These are phyloP conservation scores for Pyrrhoderma noxium DNA, from an alignment of 1,284 basidiomycete genomes.

Conservation along the genomic window DNA sequence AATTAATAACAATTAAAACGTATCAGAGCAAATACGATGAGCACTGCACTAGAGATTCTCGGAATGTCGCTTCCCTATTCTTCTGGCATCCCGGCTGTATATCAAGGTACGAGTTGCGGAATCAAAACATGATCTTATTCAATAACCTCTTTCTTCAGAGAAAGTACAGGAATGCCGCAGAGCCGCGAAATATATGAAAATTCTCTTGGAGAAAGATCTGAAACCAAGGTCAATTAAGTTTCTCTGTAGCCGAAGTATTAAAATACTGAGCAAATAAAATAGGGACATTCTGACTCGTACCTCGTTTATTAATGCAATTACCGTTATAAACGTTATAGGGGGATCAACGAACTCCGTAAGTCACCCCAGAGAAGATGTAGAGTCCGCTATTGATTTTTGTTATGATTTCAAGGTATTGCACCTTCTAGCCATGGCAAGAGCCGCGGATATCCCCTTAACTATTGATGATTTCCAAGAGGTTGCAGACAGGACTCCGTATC, in stretches of 20 bases:
- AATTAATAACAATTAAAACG: background rate
- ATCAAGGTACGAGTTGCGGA: constrained; percentile 43
- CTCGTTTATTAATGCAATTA: constrained; percentile 90
- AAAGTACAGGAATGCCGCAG: constrained; percentile 82
- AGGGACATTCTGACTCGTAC: constrained; percentile 87
- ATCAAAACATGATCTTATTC: background rate
- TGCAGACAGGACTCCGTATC: constrained; percentile 85
- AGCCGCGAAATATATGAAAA: constrained; percentile 78
- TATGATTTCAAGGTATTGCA: constrained; percentile 64
- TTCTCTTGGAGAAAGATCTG: constrained; percentile 77
- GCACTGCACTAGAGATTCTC: constrained; percentile 81
- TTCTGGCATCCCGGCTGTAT: constrained; percentile 76
- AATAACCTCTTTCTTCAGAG: constrained; percentile 33
- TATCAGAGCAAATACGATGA: constrained; percentile 80
- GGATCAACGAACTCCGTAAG: constrained; percentile 88
- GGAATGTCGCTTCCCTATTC: constrained; percentile 91
- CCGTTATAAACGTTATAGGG: constrained; percentile 76
- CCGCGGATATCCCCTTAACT: constrained; percentile 79
- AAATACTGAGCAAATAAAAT: background rate
- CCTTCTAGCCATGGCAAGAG: constrained; percentile 88
- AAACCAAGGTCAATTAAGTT: constrained; percentile 57
- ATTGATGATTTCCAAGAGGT: constrained; percentile 94
- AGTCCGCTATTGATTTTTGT: background rate
- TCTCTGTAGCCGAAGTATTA: background rate
- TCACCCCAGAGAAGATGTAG: constrained; percentile 1